Percentiles rank a stretch among this genome's conserved stretches.
phyloP scores from a whole-genome alignment of 192 early-diverging fungal genomes.

The Chytriomyces sp. region DNA sequence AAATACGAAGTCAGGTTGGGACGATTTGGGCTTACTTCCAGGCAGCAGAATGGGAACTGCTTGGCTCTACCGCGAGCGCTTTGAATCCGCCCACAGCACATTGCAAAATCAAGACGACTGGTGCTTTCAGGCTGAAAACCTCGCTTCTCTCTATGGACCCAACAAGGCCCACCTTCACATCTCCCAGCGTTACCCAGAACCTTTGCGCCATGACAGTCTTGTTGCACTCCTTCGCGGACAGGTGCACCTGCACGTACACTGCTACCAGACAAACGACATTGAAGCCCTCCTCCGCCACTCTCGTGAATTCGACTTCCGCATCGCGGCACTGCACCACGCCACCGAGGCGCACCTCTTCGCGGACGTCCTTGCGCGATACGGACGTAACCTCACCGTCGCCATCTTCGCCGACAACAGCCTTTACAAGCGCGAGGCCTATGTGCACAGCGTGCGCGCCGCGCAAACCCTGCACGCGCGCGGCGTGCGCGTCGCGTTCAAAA shows the following conservation, averaged over 20 bases:
- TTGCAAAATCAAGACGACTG: conserved; percentile 52
- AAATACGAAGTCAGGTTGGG: conserved; percentile 63
- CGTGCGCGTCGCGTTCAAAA: conserved; percentile 74
- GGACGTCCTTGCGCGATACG: conserved; percentile 59
- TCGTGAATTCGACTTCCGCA: conserved; percentile 73
- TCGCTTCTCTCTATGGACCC: conserved; percentile 25
- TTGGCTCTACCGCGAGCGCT: conserved; percentile 66
- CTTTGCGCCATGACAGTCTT: conserved; percentile 60
- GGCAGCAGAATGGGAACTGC: conserved; percentile 60
- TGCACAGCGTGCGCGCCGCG: conserved; percentile 52
- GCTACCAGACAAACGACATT: conserved; percentile 41
- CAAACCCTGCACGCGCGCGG: conserved; percentile 67
- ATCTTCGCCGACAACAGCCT: conserved; percentile 65
- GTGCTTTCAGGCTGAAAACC: conserved; percentile 46
- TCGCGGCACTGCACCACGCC: conserved; percentile 78
- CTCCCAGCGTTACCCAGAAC: conserved; percentile 59
- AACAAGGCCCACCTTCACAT: conserved; percentile 45
- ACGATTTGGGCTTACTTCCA: conserved; percentile 33
- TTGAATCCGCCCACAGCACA: conserved; percentile 48
- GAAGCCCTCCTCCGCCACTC: conserved; percentile 60
- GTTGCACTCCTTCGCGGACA: conserved; percentile 70
- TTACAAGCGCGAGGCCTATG: conserved; percentile 79
- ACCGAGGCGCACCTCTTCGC: conserved; percentile 73
- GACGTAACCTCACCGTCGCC: conserved; percentile 67
- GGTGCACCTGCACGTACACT: conserved; percentile 72